A percentile compares a stretch with the other conserved stretches of the same genome.
phyloP scores from a whole-genome alignment of 106 monocot species.

The Allium cepa region DNA sequence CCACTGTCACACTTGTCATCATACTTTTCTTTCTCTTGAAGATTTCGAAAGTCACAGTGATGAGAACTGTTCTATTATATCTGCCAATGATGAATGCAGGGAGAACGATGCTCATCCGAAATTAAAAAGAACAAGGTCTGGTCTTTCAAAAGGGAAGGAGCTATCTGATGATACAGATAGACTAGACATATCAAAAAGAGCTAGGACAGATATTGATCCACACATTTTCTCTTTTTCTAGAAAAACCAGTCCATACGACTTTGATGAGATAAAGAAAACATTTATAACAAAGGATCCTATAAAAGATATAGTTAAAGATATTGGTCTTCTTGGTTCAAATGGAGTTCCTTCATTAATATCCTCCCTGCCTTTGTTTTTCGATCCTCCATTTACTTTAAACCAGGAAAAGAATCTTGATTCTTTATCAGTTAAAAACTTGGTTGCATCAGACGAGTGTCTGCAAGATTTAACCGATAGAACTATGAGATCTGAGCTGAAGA shows the following conservation, averaged over 20 bases:
- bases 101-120: conserved; percentile 34
- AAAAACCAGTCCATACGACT: conserved; percentile 60
- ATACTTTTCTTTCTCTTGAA: conserved; percentile 37
- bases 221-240: conserved; percentile 27
- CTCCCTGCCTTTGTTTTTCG: conserved; percentile 18
- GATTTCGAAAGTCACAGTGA: conserved; percentile 66
- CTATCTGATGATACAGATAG: conserved; percentile 18
- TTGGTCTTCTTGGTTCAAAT: conserved; percentile 82
- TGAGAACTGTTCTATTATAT: conserved; percentile 41
- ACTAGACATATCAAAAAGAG: conserved; percentile 17
- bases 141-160: conserved; percentile 35
- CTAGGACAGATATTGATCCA: conserved; percentile 24
- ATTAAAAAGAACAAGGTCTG: conserved; percentile 32
- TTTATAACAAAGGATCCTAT: conserved; percentile 61
- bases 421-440: conserved; percentile 6
- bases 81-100: conserved; percentile 36
- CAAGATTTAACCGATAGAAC: background rate
- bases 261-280: conserved; percentile 55
- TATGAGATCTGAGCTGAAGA: background rate
- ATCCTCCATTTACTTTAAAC: conserved; percentile 22
- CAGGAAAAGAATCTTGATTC: conserved; percentile 9
- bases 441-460: conserved; percentile 2
- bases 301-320: conserved; percentile 75
- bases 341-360: conserved; percentile 56
- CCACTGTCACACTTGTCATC: conserved; percentile 83